Percentiles rank a stretch among this genome's conserved stretches.
Conservation (phyloP, 2,329 filamentous ascomycete species). For the Fusarium decemcellulare region DNA sequence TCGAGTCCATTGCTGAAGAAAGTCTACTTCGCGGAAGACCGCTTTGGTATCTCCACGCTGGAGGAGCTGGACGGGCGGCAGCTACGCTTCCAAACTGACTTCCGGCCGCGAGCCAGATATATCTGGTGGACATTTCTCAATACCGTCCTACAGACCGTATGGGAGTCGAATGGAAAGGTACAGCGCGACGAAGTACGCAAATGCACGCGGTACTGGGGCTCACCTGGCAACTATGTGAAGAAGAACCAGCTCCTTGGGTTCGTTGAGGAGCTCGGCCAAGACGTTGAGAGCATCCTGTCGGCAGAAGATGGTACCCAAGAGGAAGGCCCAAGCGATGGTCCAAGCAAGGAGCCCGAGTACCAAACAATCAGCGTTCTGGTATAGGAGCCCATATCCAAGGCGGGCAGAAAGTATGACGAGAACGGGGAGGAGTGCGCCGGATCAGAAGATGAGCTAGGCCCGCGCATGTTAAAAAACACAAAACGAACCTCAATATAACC, state of each 20-base stretch:
- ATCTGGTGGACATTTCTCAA: conserved; percentile 20
- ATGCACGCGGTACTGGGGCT: conserved; percentile 6
- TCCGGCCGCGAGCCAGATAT: conserved; percentile 9
- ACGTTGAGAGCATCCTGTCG: conserved; percentile 8
- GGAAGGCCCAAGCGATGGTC: no score
- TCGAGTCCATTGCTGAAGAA: no score
- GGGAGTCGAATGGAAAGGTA: background rate
- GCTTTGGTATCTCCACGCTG: background rate
- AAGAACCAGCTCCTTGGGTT: conserved; percentile 11
- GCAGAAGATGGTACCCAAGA: no score
- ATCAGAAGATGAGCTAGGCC: no score
- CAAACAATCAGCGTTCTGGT: no score
- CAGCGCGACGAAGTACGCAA: background rate
- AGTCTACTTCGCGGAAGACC: background rate
- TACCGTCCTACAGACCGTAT: background rate
- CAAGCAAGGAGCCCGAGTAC: no score
- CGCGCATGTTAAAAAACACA: no score
- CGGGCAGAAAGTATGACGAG: no score
- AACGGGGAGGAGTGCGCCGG: no score
- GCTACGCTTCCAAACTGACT: conserved; percentile 10
- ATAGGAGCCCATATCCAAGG: no score
- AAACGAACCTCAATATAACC: no score
- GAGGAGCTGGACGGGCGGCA: conserved; percentile 5
- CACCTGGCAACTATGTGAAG: conserved; percentile 6
- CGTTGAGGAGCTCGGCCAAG: conserved; percentile 13